Conservation (phyloP, 2,329 filamentous ascomycete genomes). For the Neofusicoccum parvum region DNA sequence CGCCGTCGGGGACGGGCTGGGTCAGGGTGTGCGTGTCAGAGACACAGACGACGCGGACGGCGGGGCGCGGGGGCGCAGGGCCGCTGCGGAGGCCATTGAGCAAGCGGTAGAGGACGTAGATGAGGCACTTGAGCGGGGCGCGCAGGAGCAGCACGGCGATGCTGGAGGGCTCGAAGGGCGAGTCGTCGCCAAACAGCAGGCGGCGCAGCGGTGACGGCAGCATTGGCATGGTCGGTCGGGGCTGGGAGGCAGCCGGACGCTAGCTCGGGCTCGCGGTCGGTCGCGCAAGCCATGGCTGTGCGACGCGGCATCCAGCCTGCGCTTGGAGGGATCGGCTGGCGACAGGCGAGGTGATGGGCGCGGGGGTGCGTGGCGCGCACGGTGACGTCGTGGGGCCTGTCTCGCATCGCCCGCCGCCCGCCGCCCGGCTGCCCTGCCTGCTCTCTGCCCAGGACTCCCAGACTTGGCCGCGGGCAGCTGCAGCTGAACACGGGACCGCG, state of each 20-base stretch:
- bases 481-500: neutral
- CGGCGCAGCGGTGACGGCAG: neutral
- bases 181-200: slow-evolving; percentile 14
- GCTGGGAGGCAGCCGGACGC: neutral
- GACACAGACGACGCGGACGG: slow-evolving; percentile 80
- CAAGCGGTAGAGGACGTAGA: slow-evolving; percentile 64
- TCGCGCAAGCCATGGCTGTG: neutral
- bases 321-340: neutral
- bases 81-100: slow-evolving; percentile 69
- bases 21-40: slow-evolving; percentile 81
- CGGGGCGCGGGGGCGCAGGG: slow-evolving; percentile 59
- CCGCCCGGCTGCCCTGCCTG: neutral
- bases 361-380: slow-evolving; percentile 6
- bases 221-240: neutral
- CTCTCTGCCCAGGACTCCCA: neutral
- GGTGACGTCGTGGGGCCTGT: slow-evolving; percentile 1
- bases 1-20: slow-evolving; percentile 68
- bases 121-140: slow-evolving; percentile 15
- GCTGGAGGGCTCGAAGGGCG: slow-evolving; percentile 19
- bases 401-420: neutral
- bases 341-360: slow-evolving; percentile 1
- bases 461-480: neutral
- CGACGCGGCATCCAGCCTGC: neutral
- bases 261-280: neutral
- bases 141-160: slow-evolving; percentile 7